These are phyloP conservation scores for Pythium oligandrum DNA, from an alignment of 352 stramenopile species.

Conservation along the genomic window DNA sequence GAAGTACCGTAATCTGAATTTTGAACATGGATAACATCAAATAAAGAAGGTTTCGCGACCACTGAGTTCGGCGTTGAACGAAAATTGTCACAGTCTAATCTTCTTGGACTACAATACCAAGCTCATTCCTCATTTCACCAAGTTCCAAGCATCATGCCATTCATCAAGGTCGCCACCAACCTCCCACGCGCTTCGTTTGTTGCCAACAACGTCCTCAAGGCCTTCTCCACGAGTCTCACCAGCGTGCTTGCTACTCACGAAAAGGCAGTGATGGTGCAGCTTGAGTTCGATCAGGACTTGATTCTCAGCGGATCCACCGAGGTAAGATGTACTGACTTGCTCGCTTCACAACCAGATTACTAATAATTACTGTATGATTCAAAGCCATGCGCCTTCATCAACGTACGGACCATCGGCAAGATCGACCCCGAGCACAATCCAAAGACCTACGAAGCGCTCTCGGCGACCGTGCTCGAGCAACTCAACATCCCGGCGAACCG, in stretches of 20 bases:
- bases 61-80: no score
- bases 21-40: no score
- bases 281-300: slow-evolving; percentile 31
- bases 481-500: slow-evolving; percentile 19
- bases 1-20: no score
- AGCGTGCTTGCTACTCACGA: slow-evolving; percentile 28
- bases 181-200: slow-evolving; percentile 29
- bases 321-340: slow-evolving; percentile 5
- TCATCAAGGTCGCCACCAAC: slow-evolving; percentile 39
- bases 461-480: slow-evolving; percentile 17
- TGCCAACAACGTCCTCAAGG: slow-evolving; percentile 19
- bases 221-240: slow-evolving; percentile 34
- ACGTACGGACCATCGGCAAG: slow-evolving; percentile 31
- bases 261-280: slow-evolving; percentile 31
- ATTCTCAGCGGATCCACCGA: slow-evolving; percentile 23
- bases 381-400: slow-evolving; percentile 34
- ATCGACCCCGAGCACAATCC: slow-evolving; percentile 28
- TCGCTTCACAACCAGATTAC: no score
- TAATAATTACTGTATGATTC: not conserved
- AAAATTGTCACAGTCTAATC: no score
- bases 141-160: slow-evolving; percentile 23
- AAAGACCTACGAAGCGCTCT: not conserved
- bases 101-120: no score
- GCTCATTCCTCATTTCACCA: no score
- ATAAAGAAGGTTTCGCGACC: no score